These are phyloP conservation scores for Ophiostoma fasciatum DNA, from an alignment of 2,329 filamentous ascomycete genomes.

Conservation along the genomic window DNA sequence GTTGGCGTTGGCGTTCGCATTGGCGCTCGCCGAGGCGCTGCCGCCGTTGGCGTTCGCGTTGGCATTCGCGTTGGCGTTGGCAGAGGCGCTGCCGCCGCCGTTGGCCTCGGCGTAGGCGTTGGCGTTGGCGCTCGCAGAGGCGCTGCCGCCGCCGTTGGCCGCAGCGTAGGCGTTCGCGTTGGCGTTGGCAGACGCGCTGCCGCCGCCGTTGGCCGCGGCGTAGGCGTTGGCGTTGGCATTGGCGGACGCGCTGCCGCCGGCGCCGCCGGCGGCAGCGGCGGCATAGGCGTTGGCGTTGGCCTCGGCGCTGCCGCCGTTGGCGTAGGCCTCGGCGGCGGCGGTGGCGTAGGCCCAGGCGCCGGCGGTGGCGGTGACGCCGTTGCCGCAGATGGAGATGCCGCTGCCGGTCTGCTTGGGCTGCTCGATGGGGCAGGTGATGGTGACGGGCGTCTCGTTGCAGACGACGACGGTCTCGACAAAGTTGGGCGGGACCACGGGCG, in stretches of 20 bases:
- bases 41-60: not conserved
- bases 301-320: not conserved
- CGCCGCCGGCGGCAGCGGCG: not conserved
- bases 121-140: not conserved
- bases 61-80: conserved; percentile 1
- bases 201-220: not conserved
- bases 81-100: not conserved
- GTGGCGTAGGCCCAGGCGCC: conserved; percentile 1
- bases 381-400: conserved; percentile 5
- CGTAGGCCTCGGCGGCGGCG: not conserved
- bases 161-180: not conserved
- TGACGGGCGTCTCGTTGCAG: conserved; percentile 5
- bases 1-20: not conserved
- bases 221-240: not conserved
- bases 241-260: not conserved
- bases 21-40: not conserved
- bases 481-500: conserved; percentile 14
- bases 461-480: conserved; percentile 12
- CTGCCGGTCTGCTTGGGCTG: conserved; percentile 2
- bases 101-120: not conserved
- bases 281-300: not conserved
- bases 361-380: conserved; percentile 11
- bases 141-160: not conserved
- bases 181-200: not conserved
- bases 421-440: conserved; percentile 11